Conservation (phyloP, 805 yeast species). For the Kluyveromyces wickerhamii region DNA sequence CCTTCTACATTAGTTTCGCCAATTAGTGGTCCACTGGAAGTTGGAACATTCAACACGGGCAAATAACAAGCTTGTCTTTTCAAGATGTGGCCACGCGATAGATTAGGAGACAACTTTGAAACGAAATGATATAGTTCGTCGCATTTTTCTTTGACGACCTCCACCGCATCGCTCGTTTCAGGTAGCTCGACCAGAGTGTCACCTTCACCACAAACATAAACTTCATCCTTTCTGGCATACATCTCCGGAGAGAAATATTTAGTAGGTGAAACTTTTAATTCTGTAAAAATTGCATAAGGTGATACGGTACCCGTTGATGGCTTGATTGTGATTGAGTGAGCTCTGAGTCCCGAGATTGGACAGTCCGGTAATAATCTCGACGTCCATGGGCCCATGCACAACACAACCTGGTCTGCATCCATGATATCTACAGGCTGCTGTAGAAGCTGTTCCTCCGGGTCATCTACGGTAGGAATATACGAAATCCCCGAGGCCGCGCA, state of each 20-base stretch:
- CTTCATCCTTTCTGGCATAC: constrained; percentile 92
- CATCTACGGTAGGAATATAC: constrained; percentile 38
- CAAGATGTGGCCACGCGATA: constrained; percentile 65
- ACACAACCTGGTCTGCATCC: constrained; percentile 66
- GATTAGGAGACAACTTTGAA: constrained; percentile 60
- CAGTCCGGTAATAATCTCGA: constrained; percentile 83
- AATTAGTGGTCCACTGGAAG: constrained; percentile 85
- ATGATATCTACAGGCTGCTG: constrained; percentile 37
- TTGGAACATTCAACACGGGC: constrained; percentile 90
- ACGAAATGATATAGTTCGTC: constrained; percentile 80
- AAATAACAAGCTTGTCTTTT: constrained; percentile 91
- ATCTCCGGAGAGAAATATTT: constrained; percentile 85
- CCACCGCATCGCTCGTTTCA: constrained; percentile 89
- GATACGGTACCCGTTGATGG: constrained; percentile 74
- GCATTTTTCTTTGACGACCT: constrained; percentile 78
- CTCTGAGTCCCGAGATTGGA: constrained; percentile 89
- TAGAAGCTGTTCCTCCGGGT: constrained; percentile 26
- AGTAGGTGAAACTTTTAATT: constrained; percentile 59
- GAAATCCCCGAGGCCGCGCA: constrained; percentile 67
- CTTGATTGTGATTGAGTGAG: constrained; percentile 87
- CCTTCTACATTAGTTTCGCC: constrained; percentile 87
- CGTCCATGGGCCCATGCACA: constrained; percentile 96
- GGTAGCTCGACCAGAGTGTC: constrained; percentile 87
- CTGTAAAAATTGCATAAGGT: constrained; percentile 92
- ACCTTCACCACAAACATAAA: constrained; percentile 96